Evolutionary conservation across 73 alveolate species (phyloP).

Genomic region (Tetrahymena malaccensis): DNA sequence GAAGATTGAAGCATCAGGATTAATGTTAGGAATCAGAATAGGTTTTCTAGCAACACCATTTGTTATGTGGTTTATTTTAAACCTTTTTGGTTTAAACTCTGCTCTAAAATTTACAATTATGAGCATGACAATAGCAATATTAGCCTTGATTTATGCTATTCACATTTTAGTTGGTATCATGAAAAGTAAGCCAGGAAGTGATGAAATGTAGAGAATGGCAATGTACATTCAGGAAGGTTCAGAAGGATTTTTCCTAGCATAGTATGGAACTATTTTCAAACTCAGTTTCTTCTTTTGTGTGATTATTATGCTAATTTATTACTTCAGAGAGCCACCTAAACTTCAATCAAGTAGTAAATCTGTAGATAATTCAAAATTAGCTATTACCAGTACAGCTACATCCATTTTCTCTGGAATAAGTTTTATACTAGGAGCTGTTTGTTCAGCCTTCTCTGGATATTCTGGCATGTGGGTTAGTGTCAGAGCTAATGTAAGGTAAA

Average conservation of each 20-base stretch:
- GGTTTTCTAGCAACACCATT: constrained; percentile 1
- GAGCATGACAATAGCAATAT: neutral
- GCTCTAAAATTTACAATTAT: neutral
- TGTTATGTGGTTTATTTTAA: neutral
- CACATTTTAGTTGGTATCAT: neutral
- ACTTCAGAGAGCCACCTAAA: constrained; percentile 15
- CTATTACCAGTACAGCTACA: constrained; percentile 39
- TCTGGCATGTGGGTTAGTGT: constrained; percentile 86
- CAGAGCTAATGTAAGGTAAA: constrained; percentile 56
- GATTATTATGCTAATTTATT: constrained; percentile 41
- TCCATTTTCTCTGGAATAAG: constrained; percentile 53
- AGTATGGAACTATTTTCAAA: constrained; percentile 64
- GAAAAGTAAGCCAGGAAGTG: constrained; percentile 38
- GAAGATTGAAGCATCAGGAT: neutral
- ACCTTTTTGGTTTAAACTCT: neutral
- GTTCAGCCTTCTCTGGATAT: constrained; percentile 71
- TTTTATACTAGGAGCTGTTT: constrained; percentile 65
- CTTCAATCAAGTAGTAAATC: constrained; percentile 10
- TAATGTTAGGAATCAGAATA: neutral
- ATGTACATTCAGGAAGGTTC: constrained; percentile 70
- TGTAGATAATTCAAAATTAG: constrained; percentile 23
- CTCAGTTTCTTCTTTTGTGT: constrained; percentile 46
- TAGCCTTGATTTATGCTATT: neutral
- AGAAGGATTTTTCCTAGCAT: constrained; percentile 72
- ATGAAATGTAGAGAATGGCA: constrained; percentile 58